Base-by-base conservation (phyloP, 2,329 filamentous ascomycete genomes). In the Botrytis elliptica region DNA sequence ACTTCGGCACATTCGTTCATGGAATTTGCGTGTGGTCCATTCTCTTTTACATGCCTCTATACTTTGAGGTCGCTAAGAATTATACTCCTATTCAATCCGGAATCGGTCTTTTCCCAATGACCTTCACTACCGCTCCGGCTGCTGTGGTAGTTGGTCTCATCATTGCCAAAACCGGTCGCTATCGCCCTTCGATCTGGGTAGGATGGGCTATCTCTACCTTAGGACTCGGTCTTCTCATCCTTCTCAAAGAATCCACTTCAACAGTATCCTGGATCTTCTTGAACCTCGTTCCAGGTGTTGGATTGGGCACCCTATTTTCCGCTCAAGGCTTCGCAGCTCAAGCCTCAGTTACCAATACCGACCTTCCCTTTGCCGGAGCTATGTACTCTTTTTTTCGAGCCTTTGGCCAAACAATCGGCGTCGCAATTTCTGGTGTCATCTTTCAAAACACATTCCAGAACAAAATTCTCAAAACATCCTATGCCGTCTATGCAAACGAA, bases 321-420 rank as follows among this genome's bases (percentile, higher is more conserved):
- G 84, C 86, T 12, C 87, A 91, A 82, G 85, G 84, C 0, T 88
- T 91, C 59, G 86, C 88, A 2, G 86, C 91, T 22, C 90, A 93
- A 80, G 89, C 90, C 22, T 85, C 89, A 0, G 85, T 87, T 3
- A 83, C 84, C 1, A 85, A 85, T 74, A 84, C 85, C 67, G 86
- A 90, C 77, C 86, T 90, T 57, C 86, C 88, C 3, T 88, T 88
- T 73, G 88, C 89, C 0, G 85, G 87, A 0, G 89, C 87, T 22
- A 87, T 92, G 83, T 92, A 90, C 81, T 88, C 86, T 68, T 93
- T 93, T 83, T 86, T 91, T 79, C 87, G 89, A 22, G 85, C 87
- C 2, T 86, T 92, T 42, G 91, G 90, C 10, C 78, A 80, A 73
- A 77, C 77, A 2, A 66, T 79, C 7, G 77, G 78, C 18, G 75